Conservation (phyloP, 1,284 basidiomycete genomes). For the Leucoagaricus sp. region DNA sequence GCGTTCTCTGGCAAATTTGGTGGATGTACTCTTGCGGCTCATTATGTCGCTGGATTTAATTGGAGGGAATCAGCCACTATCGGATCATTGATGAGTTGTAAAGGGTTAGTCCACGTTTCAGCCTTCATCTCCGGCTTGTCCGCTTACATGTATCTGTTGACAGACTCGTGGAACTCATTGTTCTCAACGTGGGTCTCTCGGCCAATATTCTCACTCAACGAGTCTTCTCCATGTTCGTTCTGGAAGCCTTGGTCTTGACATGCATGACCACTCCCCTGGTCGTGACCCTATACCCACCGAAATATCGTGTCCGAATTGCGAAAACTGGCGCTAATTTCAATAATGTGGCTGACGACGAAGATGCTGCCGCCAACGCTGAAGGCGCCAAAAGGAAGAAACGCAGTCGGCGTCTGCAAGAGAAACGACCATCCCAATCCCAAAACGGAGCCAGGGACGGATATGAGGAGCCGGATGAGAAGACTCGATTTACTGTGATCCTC, state of each 20-base stretch:
- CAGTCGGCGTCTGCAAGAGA: not conserved
- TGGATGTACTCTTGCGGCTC: constrained; percentile 72
- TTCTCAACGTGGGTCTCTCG: constrained; percentile 89
- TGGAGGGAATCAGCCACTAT: constrained; percentile 84
- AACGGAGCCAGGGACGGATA: not conserved
- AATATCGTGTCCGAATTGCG: constrained; percentile 51
- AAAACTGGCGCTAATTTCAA: constrained; percentile 47
- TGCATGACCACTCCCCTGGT: constrained; percentile 91
- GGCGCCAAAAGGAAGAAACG: constrained; percentile 12
- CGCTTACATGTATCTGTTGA: not conserved
- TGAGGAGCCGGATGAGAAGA: constrained; percentile 19
- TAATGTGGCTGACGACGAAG: constrained; percentile 41
- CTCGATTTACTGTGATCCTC: constrained; percentile 82
- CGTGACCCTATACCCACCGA: constrained; percentile 73
- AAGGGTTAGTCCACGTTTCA: constrained; percentile 59
- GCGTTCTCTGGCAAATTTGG: constrained; percentile 87
- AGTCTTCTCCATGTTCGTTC: constrained; percentile 89
- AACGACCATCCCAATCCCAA: not conserved
- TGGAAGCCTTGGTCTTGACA: constrained; percentile 85
- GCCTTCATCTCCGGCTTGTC: not conserved
- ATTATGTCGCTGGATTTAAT: constrained; percentile 66
- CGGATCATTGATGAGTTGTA: constrained; percentile 94
- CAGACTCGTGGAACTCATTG: constrained; percentile 88
- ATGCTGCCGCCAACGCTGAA: constrained; percentile 12
- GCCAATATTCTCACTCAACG: constrained; percentile 80